phyloP scores from a whole-genome alignment of 768 basidiomycete species.

The Tricholoma furcatifolium region DNA sequence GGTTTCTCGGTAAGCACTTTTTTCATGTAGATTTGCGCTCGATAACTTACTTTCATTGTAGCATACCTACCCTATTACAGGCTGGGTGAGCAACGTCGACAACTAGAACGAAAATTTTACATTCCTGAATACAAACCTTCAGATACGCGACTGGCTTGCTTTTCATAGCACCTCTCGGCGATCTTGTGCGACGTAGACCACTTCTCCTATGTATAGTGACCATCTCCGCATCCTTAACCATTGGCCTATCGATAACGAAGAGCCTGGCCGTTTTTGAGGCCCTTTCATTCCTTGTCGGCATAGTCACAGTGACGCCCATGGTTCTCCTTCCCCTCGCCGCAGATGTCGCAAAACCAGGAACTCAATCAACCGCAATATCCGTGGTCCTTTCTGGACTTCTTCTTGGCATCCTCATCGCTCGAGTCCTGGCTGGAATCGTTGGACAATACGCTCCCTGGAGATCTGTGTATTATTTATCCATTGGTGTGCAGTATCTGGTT shows the following conservation, averaged over 20 bases:
- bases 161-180: no score
- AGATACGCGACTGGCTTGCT: no score
- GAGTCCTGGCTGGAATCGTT: slow-evolving; percentile 72
- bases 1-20: slow-evolving; percentile 29
- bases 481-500: slow-evolving; percentile 65
- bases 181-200: no score
- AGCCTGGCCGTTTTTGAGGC: slow-evolving; percentile 25
- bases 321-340: slow-evolving; percentile 75
- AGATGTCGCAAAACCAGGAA: slow-evolving; percentile 72
- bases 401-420: slow-evolving; percentile 68
- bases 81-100: slow-evolving; percentile 35
- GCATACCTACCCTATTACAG: slow-evolving; percentile 63
- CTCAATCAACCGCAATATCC: slow-evolving; percentile 69
- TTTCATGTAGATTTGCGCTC: slow-evolving; percentile 16
- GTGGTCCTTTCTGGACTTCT: slow-evolving; percentile 66
- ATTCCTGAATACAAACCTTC: no score
- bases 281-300: slow-evolving; percentile 67
- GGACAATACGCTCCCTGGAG: slow-evolving; percentile 68
- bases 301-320: slow-evolving; percentile 65
- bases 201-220: no score
- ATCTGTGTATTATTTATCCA: slow-evolving; percentile 72
- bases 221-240: no score
- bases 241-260: no score
- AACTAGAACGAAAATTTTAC: no score
- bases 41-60: slow-evolving; percentile 28